A percentile compares a stretch with the other conserved stretches of the same genome.
phyloP scores from a whole-genome alignment of 306 rosid species.

The Argentina anserina region DNA sequence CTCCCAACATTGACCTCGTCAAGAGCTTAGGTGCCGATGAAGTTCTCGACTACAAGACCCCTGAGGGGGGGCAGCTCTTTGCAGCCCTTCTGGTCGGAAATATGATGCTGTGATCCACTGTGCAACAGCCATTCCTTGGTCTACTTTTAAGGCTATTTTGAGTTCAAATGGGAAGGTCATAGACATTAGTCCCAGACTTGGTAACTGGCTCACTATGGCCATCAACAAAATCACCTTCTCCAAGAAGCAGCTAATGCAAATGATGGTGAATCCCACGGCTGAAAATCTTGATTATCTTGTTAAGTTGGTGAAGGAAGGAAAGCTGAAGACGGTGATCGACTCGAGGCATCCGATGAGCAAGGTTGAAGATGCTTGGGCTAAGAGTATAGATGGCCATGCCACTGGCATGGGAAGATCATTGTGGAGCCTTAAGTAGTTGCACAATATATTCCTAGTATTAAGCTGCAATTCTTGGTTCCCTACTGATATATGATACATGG shows the following conservation, averaged over 20 bases:
- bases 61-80: constrained; percentile 63
- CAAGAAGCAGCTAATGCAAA: constrained; percentile 60
- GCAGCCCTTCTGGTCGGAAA: constrained; percentile 65
- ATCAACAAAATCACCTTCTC: constrained; percentile 60
- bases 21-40: constrained; percentile 75
- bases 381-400: constrained; percentile 72
- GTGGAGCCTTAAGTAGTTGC: constrained; percentile 34
- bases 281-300: constrained; percentile 52
- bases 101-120: constrained; percentile 72
- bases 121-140: constrained; percentile 58
- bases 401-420: constrained; percentile 86
- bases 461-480: too few relatives aligned
- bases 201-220: constrained; percentile 41
- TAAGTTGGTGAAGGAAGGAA: constrained; percentile 61
- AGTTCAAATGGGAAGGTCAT: constrained; percentile 59
- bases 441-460: too few relatives aligned
- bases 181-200: constrained; percentile 47
- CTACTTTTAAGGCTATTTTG: constrained; percentile 65
- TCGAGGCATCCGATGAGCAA: constrained; percentile 61
- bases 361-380: constrained; percentile 72
- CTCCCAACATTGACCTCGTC: constrained; percentile 62
- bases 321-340: constrained; percentile 66
- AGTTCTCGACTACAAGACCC: constrained; percentile 72
- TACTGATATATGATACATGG: too few relatives aligned
- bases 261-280: constrained; percentile 33